phyloP scores from a whole-genome alignment of 1,139 yeast species.

The Zygotorulaspora mrakii region DNA sequence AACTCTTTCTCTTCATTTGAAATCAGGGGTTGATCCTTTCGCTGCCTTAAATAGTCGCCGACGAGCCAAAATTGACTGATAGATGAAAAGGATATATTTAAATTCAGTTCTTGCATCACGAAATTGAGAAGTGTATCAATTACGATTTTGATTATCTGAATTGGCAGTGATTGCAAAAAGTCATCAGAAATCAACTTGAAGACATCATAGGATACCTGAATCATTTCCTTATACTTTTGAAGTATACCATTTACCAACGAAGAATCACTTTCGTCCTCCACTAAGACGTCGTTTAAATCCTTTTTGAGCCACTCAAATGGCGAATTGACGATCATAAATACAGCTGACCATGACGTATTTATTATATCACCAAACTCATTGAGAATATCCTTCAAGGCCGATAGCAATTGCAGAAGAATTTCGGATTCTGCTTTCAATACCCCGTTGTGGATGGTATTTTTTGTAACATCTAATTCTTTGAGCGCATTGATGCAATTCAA shows the following conservation, averaged over 20 bases:
- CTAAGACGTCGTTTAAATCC: constrained; percentile 14
- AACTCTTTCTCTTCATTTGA: constrained; percentile 7
- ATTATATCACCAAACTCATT: constrained; percentile 69
- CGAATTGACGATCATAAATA: constrained; percentile 63
- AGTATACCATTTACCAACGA: constrained; percentile 31
- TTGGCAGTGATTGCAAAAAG: constrained; percentile 68
- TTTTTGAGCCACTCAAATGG: constrained; percentile 52
- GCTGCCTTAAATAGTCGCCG: constrained; percentile 63
- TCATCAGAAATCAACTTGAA: constrained; percentile 81
- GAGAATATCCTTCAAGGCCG: constrained; percentile 62
- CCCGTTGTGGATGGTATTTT: constrained; percentile 32
- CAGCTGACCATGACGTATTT: constrained; percentile 64
- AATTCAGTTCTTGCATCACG: constrained; percentile 63
- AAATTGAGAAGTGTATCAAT: constrained; percentile 71
- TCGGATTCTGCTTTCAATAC: constrained; percentile 49
- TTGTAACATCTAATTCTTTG: constrained; percentile 27
- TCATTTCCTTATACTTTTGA: constrained; percentile 46
- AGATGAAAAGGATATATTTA: constrained; percentile 85
- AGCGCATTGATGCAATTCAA: constrained; percentile 24
- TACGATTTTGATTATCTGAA: constrained; percentile 54
- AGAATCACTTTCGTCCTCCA: constrained; percentile 27
- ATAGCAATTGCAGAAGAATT: constrained; percentile 57
- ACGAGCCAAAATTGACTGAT: constrained; percentile 89
- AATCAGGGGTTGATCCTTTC: constrained; percentile 7
- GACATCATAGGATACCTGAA: constrained; percentile 68